Base-by-base conservation (phyloP, 2,329 filamentous ascomycete species). In the Cladorrhinum sp. region DNA sequence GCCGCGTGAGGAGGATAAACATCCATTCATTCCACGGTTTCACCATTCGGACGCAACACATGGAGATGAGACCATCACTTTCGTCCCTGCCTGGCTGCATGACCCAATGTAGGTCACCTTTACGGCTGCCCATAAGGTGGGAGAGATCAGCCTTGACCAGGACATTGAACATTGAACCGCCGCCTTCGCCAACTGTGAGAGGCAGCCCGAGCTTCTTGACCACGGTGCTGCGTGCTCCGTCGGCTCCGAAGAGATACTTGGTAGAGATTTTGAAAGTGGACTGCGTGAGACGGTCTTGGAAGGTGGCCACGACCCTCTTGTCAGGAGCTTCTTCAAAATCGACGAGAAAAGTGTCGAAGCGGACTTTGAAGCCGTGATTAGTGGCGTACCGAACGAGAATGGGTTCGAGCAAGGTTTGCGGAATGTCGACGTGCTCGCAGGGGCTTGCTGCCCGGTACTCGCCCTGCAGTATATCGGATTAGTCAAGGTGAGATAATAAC, bases 11-110 rank as follows among this genome's bases (percentile, higher is more conserved):
- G 3, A 83, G 66, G 58, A 79, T 76, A 36, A 80, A 76, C 69
- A 81, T 74, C 81, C 82, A 86, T 69, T 85, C 77, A 63, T 79
- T 68, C 83, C 82, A 86, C 0, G 83, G 79, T 69, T 80, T 81
- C 12, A 86, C 79, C 80, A 86, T 82, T 20, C 83, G 74, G 2
- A 78, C 71, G 60, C 82, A 72, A 7, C 68, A 70, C 41, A 71
- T 71, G 75, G 76, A 79, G 1, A 70, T 79, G 70, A 76, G 83
- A 4, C 73, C 74, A 48, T 51, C 63, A 61, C 76, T 72, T 60
- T 76, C 73, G 16, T 57, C 54, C 79, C 76, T 68, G 25, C 80
- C 78, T 0, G 83, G 80, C 59, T 81, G 78, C 63, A 85, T 74
- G 9, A 83, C 72, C 76, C 79, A 83, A 66, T 86, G 82, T 5